phyloP scores from a whole-genome alignment of 106 monocot genomes.

The Platanthera zijinensis region DNA sequence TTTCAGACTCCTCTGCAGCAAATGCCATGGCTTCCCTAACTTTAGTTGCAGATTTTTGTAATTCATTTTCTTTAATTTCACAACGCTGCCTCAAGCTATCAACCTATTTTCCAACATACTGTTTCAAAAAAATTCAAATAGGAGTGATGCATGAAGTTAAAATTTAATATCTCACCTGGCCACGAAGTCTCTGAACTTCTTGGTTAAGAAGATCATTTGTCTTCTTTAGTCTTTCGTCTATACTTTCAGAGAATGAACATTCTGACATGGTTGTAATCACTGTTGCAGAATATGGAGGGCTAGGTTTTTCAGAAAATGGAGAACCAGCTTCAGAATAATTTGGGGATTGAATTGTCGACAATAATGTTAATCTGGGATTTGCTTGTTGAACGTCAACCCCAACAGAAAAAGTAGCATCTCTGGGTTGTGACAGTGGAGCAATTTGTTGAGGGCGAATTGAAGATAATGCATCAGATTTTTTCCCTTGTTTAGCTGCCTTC shows the following conservation, averaged over 20 bases:
- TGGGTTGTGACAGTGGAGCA: slow-evolving; percentile 39
- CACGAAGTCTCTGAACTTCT: slow-evolving; percentile 62
- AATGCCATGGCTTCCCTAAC: slow-evolving; percentile 46
- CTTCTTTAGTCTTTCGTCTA: slow-evolving; percentile 51
- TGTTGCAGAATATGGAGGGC: slow-evolving; percentile 72
- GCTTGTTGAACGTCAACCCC: slow-evolving; percentile 28
- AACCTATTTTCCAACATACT: slow-evolving; percentile 34
- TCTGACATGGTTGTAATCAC: slow-evolving; percentile 58
- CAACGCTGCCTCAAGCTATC: slow-evolving; percentile 39
- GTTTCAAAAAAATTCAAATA: not conserved
- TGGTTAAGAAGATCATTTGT: slow-evolving; percentile 73
- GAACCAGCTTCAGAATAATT: slow-evolving; percentile 74
- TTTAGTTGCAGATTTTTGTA: slow-evolving; percentile 54
- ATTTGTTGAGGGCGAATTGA: slow-evolving; percentile 24
- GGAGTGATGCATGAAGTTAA: not conserved
- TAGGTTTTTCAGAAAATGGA: slow-evolving; percentile 68
- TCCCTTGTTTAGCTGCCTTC: slow-evolving; percentile 69
- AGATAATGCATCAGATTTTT: slow-evolving; percentile 44
- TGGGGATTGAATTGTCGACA: slow-evolving; percentile 36
- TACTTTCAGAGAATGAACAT: slow-evolving; percentile 67
- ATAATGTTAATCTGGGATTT: slow-evolving; percentile 25
- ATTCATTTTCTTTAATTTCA: slow-evolving; percentile 64
- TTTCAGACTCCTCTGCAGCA: slow-evolving; percentile 69
- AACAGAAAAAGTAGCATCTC: slow-evolving; percentile 46
- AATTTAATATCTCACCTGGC: slow-evolving; percentile 37